phyloP scores from a whole-genome alignment of 2,329 filamentous ascomycete species.

The Monosporascus sp. region DNA sequence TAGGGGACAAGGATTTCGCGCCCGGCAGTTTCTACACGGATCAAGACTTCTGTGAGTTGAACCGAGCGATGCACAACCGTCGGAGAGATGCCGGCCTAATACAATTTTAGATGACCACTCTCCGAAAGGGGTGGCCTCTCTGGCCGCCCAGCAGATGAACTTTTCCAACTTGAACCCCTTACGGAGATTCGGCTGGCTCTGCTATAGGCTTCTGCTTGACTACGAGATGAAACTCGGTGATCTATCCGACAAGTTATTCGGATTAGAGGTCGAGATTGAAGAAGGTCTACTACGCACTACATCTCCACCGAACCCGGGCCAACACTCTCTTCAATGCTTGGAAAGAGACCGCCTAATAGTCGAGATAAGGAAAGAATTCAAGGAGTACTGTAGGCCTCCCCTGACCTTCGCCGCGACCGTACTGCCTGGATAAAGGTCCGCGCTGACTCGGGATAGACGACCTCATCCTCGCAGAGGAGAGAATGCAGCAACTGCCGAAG shows the following conservation, averaged over 20 bases:
- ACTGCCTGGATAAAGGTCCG: no score
- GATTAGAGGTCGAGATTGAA: conserved; percentile 7
- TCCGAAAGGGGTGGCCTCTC: conserved; percentile 9
- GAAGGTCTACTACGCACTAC: not conserved
- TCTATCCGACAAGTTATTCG: conserved; percentile 10
- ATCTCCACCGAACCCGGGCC: no score
- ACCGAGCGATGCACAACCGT: not conserved
- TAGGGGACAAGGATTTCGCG: not conserved
- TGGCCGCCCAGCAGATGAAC: conserved; percentile 9
- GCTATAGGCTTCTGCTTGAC: conserved; percentile 4
- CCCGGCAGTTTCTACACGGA: conserved; percentile 11
- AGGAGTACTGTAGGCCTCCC: no score
- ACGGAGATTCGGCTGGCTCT: conserved; percentile 9
- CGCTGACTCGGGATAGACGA: no score
- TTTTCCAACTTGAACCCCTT: conserved; percentile 10
- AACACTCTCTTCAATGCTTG: no score
- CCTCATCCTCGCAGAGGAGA: no score
- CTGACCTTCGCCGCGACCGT: no score
- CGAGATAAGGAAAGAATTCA: no score
- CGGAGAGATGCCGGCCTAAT: not conserved
- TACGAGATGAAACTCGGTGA: conserved; percentile 11
- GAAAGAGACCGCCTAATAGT: not conserved
- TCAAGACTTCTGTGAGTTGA: conserved; percentile 11
- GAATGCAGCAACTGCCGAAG: no score
- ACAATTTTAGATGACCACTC: not conserved